A percentile compares a stretch with the other conserved stretches of the same genome.
phyloP scores from a whole-genome alignment of 2,329 filamentous ascomycete species.

The Penicillium olsonii region DNA sequence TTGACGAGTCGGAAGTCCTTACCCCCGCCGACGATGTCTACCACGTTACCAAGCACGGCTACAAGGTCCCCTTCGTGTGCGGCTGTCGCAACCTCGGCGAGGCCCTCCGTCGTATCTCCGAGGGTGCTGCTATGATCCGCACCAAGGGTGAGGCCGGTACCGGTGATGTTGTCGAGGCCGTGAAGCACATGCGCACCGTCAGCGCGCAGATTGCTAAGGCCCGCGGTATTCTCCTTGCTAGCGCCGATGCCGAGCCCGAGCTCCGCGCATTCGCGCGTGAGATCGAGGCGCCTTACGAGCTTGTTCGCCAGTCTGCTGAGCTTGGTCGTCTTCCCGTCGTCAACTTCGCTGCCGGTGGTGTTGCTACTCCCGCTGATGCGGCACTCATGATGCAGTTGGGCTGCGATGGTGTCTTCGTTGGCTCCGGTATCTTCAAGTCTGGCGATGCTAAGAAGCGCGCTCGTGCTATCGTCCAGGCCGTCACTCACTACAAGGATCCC shows the following conservation, averaged over 20 bases:
- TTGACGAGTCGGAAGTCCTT: slow-evolving; percentile 96
- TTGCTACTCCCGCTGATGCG: slow-evolving; percentile 97
- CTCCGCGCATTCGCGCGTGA: slow-evolving; percentile 79
- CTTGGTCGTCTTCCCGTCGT: slow-evolving; percentile 89
- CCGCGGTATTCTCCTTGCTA: slow-evolving; percentile 50
- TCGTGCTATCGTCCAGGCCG: slow-evolving; percentile 90
- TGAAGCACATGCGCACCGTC: slow-evolving; percentile 92
- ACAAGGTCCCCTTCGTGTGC: slow-evolving; percentile 88
- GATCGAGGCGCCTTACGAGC: slow-evolving; percentile 72
- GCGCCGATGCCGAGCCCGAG: slow-evolving; percentile 62
- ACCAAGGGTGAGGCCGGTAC: slow-evolving; percentile 98
- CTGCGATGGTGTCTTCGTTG: slow-evolving; percentile 97
- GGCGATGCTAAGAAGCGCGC: slow-evolving; percentile 88
- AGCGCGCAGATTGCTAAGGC: slow-evolving; percentile 79
- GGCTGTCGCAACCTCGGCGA: slow-evolving; percentile 94
- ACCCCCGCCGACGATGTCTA: slow-evolving; percentile 88
- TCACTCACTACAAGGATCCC: slow-evolving; percentile 84
- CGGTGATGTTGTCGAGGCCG: slow-evolving; percentile 94
- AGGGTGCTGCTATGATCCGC: slow-evolving; percentile 97
- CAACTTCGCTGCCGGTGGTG: slow-evolving; percentile 96
- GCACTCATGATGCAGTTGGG: slow-evolving; percentile 99
- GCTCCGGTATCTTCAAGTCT: slow-evolving; percentile 95
- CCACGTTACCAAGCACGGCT: slow-evolving; percentile 87
- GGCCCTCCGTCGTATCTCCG: slow-evolving; percentile 83
- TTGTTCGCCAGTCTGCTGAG: slow-evolving; percentile 84